Evolutionary conservation across 805 yeast genomes (phyloP).

Genomic region (Metschnikowia chrysomelidarum): DNA sequence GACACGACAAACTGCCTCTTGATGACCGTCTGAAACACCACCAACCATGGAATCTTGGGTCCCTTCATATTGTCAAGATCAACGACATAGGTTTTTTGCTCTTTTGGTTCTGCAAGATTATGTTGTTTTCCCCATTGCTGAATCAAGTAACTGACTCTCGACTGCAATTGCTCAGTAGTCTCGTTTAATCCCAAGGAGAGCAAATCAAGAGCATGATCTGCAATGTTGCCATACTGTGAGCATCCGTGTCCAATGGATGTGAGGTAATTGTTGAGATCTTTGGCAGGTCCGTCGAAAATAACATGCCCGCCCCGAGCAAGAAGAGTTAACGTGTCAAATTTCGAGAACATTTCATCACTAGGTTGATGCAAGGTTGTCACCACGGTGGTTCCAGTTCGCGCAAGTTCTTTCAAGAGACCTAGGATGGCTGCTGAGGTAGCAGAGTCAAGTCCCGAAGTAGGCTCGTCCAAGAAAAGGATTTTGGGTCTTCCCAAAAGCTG

Average conservation of each 20-base stretch:
- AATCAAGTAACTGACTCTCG: slow-evolving; percentile 27
- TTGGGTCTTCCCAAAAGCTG: slow-evolving; percentile 73
- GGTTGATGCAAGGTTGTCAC: slow-evolving; percentile 83
- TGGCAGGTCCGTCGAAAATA: slow-evolving; percentile 61
- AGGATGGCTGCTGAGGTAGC: slow-evolving; percentile 72
- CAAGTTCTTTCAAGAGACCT: slow-evolving; percentile 54
- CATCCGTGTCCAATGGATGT: slow-evolving; percentile 48
- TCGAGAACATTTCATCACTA: slow-evolving; percentile 57
- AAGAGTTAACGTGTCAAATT: slow-evolving; percentile 67
- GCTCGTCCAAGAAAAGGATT: slow-evolving; percentile 76
- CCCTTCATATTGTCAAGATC: slow-evolving; percentile 34
- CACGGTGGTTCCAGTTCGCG: slow-evolving; percentile 66
- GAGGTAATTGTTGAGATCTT: slow-evolving; percentile 48
- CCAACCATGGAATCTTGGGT: slow-evolving; percentile 20
- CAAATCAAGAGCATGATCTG: slow-evolving; percentile 71
- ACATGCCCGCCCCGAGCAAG: slow-evolving; percentile 73
- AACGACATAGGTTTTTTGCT: slow-evolving; percentile 5
- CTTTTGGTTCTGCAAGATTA: slow-evolving; percentile 27
- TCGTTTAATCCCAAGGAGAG: slow-evolving; percentile 47
- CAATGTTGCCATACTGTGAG: slow-evolving; percentile 63
- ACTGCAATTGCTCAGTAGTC: slow-evolving; percentile 18
- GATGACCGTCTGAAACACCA: slow-evolving; percentile 31
- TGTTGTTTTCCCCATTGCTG: slow-evolving; percentile 28
- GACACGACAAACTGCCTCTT: slow-evolving; percentile 35
- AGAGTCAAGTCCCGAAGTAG: slow-evolving; percentile 85